Percentiles rank a stretch among this genome's conserved stretches.
These are phyloP conservation scores for Penicillium subrubescens DNA, from an alignment of 495 filamentous ascomycete species.

Conservation along the genomic window DNA sequence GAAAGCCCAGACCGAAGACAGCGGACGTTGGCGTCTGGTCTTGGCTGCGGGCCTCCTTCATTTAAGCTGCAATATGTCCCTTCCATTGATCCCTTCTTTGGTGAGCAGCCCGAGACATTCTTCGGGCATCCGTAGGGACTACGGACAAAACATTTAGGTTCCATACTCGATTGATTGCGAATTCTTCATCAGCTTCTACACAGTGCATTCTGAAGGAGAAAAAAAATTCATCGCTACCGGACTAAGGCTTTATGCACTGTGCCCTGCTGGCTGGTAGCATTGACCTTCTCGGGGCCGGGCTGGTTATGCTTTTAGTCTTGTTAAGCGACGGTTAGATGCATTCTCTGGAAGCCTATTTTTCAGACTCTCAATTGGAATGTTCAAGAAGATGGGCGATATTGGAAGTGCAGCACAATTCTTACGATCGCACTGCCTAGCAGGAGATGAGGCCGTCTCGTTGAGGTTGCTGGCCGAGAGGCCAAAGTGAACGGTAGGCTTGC, in stretches of 20 bases:
- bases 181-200: background rate
- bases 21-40: background rate
- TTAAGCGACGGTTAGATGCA: background rate
- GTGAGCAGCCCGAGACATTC: background rate
- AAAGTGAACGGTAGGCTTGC: slow-evolving; percentile 10
- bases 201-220: too few species aligned
- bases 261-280: background rate
- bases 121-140: background rate
- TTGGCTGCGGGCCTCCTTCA: background rate
- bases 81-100: background rate
- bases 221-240: background rate
- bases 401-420: background rate
- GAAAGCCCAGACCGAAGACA: background rate
- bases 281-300: background rate
- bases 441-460: background rate
- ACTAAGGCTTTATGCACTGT: background rate
- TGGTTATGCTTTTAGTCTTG: background rate
- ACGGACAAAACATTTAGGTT: too few species aligned
- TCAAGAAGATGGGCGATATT: background rate
- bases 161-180: background rate
- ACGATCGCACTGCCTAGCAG: background rate
- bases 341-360: background rate
- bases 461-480: background rate
- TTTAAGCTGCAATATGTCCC: background rate
- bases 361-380: background rate